Evolutionary conservation across 1,284 basidiomycete genomes (phyloP), one percentile per base, ranked within the genome.

Genomic region (Cryptococcus hybrid): DNA sequence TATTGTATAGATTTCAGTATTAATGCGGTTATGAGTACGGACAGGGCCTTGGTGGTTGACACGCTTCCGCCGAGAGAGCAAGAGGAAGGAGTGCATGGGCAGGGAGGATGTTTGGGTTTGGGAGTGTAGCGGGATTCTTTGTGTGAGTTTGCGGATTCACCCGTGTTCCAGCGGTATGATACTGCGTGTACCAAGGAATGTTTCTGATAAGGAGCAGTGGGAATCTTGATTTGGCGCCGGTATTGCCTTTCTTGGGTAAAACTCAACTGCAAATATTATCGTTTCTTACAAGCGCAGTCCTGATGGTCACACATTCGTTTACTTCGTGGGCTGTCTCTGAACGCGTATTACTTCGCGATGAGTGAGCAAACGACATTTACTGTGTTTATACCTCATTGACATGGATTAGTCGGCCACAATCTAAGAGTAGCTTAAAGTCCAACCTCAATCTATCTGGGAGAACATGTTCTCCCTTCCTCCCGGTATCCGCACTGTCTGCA

Each of bases 1-100:
- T 96, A 90, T 69, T 81, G 88, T 40, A 88, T 98, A 54, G 95
- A 99, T 78, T 96, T 98, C 69, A 70, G 87, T 34, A 89, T 98
- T 62, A 98, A 98, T 71, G 92, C 87, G 85, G 45, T 80, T 15
- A 78, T 78, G 75, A 75, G 75, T 11, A 76, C 78, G 2, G 79
- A 80, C 64, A 69, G 80, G 55, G 80, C 80, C 6, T 62, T 81
- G 45, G 73, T 79, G 39, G 79, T 81, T 35, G 84, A 85, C 66
- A 80, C 82, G 2, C 68, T 84, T 0, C 76, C 81, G 4, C 81
- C 88, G 0, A 76, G 82, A 0, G 82, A 86, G 50, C 95, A 98
- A 74, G 86, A 92, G 7, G 82, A 84, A 18, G 94, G 0, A 97
- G 94, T 73, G 95, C 94, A 0, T 99, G 95, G 94, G 93, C 91